Evolutionary conservation across 1,139 yeast genomes (phyloP), one percentile per base, ranked within the genome.

Genomic region (Suhomyces kunorum): DNA sequence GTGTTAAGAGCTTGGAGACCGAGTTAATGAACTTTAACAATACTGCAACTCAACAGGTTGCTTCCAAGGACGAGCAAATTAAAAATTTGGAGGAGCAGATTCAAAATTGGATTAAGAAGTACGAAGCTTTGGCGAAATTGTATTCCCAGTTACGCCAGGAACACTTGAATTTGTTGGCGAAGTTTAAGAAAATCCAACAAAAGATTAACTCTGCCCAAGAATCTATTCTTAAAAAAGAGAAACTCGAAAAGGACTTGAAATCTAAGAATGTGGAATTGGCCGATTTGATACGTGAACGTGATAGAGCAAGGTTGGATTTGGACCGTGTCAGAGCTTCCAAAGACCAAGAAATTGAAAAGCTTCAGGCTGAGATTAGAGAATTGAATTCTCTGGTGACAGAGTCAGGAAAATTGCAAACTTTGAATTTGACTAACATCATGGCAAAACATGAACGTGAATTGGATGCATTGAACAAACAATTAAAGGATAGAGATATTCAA

Each of bases 191-290:
- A 51, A 76, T 85, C 41, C 96, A 89, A 63, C 88, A 89, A 52
- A 87, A 87, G 61, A 95, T 94, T 7, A 85, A 90, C 20, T 85
- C 95, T 45, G 96, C 97, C 7, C 96, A 88, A 59, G 97, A 89
- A 61, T 87, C 96, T 0, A 81, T 89, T 47, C 85, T 85, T 51
- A 85, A 83, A 63, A 82, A 90, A 50, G 96, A 89, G 56, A 81
- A 80, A 56, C 68, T 87, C 29, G 96, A 89, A 61, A 81, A 86
- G 47, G 96, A 88, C 46, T 68, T 88, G 61, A 87, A 87, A 59
- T 77, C 92, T 12, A 89, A 89, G 65, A 89, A 87, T 57, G 74
- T 88, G 39, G 96, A 89, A 60, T 73, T 89, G 50, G 96, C 96
- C 1, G 96, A 88, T 55, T 74, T 89, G 54, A 88, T 88, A 45